phyloP scores from a whole-genome alignment of 257 asterid species.

The Coffea eugenioides region DNA sequence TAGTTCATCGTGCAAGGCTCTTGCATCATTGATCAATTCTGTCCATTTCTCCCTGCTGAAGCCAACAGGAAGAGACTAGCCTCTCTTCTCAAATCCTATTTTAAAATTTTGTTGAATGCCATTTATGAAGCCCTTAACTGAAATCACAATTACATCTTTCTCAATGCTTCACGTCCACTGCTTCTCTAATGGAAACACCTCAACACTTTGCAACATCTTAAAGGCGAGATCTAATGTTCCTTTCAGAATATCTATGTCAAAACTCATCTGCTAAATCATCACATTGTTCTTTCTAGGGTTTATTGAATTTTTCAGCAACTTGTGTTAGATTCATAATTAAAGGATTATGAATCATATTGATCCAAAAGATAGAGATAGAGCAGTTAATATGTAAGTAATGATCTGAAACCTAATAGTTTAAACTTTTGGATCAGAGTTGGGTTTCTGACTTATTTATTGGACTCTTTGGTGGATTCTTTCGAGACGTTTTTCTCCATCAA shows the following conservation, averaged over 20 bases:
- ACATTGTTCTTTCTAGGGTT: slow-evolving; percentile 34
- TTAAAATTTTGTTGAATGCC: slow-evolving; percentile 34
- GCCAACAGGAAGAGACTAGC: slow-evolving; percentile 6
- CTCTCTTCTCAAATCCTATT: slow-evolving; percentile 28
- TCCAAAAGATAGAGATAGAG: too few relatives aligned
- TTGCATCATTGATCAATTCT: slow-evolving; percentile 35
- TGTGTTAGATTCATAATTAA: too few relatives aligned
- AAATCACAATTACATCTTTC: slow-evolving; percentile 43
- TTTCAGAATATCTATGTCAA: slow-evolving; percentile 58
- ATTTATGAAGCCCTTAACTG: slow-evolving; percentile 43
- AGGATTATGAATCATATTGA: too few relatives aligned
- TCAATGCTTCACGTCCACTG: slow-evolving; percentile 59
- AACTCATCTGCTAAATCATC: slow-evolving; percentile 57
- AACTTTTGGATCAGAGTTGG: too few relatives aligned
- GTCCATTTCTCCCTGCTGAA: slow-evolving; percentile 33
- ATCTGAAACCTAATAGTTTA: too few relatives aligned
- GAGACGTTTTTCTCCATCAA: too few relatives aligned
- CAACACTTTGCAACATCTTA: slow-evolving; percentile 51
- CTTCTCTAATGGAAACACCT: slow-evolving; percentile 59
- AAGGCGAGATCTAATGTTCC: slow-evolving; percentile 61
- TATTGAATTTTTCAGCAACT: slow-evolving; percentile 11
- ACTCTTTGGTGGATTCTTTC: too few relatives aligned
- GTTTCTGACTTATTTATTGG: too few relatives aligned
- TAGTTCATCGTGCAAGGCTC: slow-evolving; percentile 31
- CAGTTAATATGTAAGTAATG: too few relatives aligned